Evolutionary conservation across 208 protist species (phyloP).

Genomic region (Balamuthia mandrillaris): DNA sequence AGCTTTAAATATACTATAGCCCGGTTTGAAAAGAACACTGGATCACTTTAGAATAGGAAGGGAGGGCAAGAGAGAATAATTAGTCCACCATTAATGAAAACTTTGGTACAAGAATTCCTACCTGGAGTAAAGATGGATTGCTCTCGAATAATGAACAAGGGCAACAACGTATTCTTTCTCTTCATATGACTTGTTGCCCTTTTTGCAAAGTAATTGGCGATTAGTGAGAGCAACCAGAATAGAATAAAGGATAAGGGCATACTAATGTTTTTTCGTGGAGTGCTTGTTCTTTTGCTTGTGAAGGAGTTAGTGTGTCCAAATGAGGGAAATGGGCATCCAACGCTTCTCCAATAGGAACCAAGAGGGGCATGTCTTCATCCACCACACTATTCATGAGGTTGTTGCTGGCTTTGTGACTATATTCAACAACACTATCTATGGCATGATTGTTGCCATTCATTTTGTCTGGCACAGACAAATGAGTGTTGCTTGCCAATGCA

Average conservation of each 20-base stretch:
- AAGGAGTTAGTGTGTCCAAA: neutral
- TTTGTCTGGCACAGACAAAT: neutral
- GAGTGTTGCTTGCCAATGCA: neutral
- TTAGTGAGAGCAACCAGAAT: neutral
- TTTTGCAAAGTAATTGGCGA: neutral
- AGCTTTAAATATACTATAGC: slow-evolving; percentile 19
- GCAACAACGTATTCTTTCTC: neutral
- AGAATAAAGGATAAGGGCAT: neutral
- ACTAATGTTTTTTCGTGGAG: neutral
- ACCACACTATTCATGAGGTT: no score
- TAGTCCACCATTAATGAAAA: neutral
- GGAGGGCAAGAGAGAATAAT: neutral
- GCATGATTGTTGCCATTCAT: neutral
- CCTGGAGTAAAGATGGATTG: slow-evolving; percentile 13
- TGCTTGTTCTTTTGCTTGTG: slow-evolving; percentile 16
- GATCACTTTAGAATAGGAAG: neutral
- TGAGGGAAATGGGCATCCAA: slow-evolving; percentile 20
- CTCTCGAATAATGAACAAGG: slow-evolving; percentile 13
- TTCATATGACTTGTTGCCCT: neutral
- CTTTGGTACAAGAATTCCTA: neutral
- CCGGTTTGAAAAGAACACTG: slow-evolving; percentile 27
- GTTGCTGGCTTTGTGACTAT: no score
- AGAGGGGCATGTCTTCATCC: neutral
- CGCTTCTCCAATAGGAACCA: slow-evolving; percentile 10
- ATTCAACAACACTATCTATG: no score